Evolutionary conservation across 805 yeast genomes (phyloP).

Genomic region (Ogataea allantospora): DNA sequence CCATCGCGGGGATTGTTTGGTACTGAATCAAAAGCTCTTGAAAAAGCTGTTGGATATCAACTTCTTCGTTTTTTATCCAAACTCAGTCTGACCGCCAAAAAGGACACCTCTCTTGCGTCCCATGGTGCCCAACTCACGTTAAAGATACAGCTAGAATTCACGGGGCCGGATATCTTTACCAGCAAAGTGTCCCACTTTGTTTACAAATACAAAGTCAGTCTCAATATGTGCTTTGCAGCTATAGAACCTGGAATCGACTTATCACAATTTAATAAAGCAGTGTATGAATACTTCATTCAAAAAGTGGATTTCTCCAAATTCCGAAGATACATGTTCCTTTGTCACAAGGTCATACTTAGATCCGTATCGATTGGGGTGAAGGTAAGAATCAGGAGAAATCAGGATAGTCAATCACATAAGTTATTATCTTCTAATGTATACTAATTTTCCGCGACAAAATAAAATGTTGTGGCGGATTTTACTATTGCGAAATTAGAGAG

Average conservation of each 20-base stretch:
- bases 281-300: conserved; percentile 9
- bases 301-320: conserved; percentile 8
- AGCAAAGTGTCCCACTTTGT: background rate
- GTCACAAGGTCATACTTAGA: conserved; percentile 3
- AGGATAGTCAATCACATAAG: background rate
- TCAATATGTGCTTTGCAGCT: conserved; percentile 9
- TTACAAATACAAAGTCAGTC: conserved; percentile 9
- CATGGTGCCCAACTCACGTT: conserved; percentile 1
- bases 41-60: conserved; percentile 8
- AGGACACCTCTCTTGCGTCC: background rate
- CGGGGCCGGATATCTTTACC: conserved; percentile 11
- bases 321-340: conserved; percentile 1
- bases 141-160: conserved; percentile 7
- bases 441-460: background rate
- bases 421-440: background rate
- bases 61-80: conserved; percentile 11
- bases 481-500: no score
- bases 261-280: conserved; percentile 8
- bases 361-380: conserved; percentile 4
- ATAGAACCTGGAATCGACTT: conserved; percentile 6
- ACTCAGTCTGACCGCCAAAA: conserved; percentile 2
- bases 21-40: conserved; percentile 3
- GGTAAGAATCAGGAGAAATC: background rate
- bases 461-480: background rate
- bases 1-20: background rate